A percentile compares a stretch with the other conserved stretches of the same genome.
Conservation (phyloP, 306 rosid genomes). For the Prunus dulcis region DNA sequence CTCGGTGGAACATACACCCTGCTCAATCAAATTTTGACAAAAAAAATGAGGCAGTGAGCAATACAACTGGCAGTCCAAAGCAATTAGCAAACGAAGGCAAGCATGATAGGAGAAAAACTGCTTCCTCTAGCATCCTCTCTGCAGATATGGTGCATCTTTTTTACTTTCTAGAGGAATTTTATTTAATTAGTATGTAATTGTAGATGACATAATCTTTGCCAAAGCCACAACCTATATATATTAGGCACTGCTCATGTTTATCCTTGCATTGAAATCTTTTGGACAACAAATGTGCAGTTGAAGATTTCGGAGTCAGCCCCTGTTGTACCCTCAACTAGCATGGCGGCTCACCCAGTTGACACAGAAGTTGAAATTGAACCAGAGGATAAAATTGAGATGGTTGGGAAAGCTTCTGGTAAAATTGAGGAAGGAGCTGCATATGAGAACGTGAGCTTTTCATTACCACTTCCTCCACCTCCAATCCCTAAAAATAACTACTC, state of each 20-base stretch:
- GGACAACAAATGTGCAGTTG: slow-evolving; percentile 36
- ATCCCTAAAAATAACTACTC: slow-evolving; percentile 45
- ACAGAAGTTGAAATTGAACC: slow-evolving; percentile 75
- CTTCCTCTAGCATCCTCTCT: slow-evolving; percentile 30
- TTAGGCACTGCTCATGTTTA: not conserved
- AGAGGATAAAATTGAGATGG: slow-evolving; percentile 36
- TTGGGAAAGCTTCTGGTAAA: slow-evolving; percentile 34
- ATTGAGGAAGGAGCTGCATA: slow-evolving; percentile 36
- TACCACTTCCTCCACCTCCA: slow-evolving; percentile 57
- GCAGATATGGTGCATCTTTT: slow-evolving; percentile 52
- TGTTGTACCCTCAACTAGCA: slow-evolving; percentile 65
- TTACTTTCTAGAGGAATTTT: slow-evolving; percentile 10
- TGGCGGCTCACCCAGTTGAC: slow-evolving; percentile 77
- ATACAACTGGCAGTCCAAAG: slow-evolving; percentile 39
- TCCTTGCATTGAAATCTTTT: slow-evolving; percentile 13
- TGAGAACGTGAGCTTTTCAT: slow-evolving; percentile 31
- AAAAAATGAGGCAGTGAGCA: slow-evolving; percentile 34
- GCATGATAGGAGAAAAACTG: slow-evolving; percentile 48
- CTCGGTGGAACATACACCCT: slow-evolving; percentile 73
- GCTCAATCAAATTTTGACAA: slow-evolving; percentile 36
- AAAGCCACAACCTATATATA: slow-evolving; percentile 4
- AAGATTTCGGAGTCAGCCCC: slow-evolving; percentile 46
- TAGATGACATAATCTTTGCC: not conserved
- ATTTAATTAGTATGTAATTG: not conserved
- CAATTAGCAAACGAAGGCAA: slow-evolving; percentile 45